Evolutionary conservation across 495 filamentous ascomycete genomes (phyloP).

Genomic region (Niebla homalea): DNA sequence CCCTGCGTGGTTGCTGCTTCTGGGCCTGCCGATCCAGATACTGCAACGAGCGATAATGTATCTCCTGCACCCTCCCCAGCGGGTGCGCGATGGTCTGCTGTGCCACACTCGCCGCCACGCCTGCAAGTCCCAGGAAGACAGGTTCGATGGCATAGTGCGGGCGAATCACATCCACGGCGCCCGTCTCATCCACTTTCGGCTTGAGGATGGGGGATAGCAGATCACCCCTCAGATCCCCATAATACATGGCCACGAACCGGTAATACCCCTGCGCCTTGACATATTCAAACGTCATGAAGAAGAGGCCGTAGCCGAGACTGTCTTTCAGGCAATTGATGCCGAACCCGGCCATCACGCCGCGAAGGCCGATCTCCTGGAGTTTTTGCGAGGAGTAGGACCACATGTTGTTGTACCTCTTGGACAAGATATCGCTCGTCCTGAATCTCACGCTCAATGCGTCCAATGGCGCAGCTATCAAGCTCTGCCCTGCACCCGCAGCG

Average conservation of each 20-base stretch:
- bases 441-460: slow-evolving; percentile 78
- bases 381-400: slow-evolving; percentile 69
- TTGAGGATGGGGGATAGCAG: slow-evolving; percentile 26
- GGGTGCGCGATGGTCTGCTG: slow-evolving; percentile 77
- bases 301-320: slow-evolving; percentile 65
- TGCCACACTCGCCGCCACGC: slow-evolving; percentile 57
- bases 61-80: slow-evolving; percentile 54
- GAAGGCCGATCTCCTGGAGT: slow-evolving; percentile 60
- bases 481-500: slow-evolving; percentile 64
- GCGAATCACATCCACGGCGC: slow-evolving; percentile 44
- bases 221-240: slow-evolving; percentile 40
- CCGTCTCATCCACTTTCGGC: slow-evolving; percentile 25
- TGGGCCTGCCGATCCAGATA: slow-evolving; percentile 56
- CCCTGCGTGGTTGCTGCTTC: slow-evolving; percentile 27
- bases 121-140: slow-evolving; percentile 63
- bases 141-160: slow-evolving; percentile 83
- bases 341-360: slow-evolving; percentile 77
- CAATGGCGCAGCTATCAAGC: slow-evolving; percentile 69
- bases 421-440: slow-evolving; percentile 53
- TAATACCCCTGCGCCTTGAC: slow-evolving; percentile 80
- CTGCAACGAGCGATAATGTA: slow-evolving; percentile 70
- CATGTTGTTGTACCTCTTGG: slow-evolving; percentile 61
- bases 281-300: slow-evolving; percentile 79
- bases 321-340: slow-evolving; percentile 67
- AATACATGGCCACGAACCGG: slow-evolving; percentile 63